These are phyloP conservation scores for Lentinula aciculospora DNA, from an alignment of 768 basidiomycete species.

Conservation along the genomic window DNA sequence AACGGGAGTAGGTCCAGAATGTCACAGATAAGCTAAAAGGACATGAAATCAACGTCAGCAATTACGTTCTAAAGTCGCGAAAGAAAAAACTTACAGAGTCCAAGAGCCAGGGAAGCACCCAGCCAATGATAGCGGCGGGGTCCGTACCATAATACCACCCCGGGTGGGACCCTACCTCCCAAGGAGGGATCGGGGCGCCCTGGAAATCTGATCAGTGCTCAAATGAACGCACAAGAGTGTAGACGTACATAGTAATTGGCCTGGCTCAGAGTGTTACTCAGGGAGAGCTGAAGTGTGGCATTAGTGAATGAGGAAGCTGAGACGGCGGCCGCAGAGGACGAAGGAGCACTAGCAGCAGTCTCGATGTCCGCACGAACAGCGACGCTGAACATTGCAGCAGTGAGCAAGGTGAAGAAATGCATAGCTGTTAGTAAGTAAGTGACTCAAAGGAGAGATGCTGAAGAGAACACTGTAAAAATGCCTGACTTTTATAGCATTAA, in stretches of 20 bases:
- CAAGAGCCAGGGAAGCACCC: background rate
- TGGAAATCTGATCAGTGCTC: slow-evolving; percentile 17
- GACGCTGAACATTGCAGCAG: background rate
- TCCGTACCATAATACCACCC: slow-evolving; percentile 34
- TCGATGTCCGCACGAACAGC: background rate
- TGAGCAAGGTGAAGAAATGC: background rate
- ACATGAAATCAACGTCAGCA: background rate
- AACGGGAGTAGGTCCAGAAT: slow-evolving; percentile 21
- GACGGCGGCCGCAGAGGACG: background rate
- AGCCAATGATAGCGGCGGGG: background rate
- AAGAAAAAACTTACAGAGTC: background rate
- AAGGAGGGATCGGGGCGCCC: slow-evolving; percentile 30
- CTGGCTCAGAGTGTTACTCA: background rate
- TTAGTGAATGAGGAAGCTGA: background rate
- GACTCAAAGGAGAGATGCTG: background rate
- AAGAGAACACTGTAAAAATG: background rate
- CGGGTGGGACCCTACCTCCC: slow-evolving; percentile 23
- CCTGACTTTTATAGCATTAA: background rate
- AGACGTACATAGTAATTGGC: background rate
- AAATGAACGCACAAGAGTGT: background rate
- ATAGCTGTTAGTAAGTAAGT: background rate
- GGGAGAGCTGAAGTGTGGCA: background rate
- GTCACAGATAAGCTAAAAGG: slow-evolving; percentile 16
- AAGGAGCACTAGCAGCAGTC: background rate
- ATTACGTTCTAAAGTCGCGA: background rate